Evolutionary conservation across 116 monocot species (phyloP), one percentile per base, ranked within the genome.

Genomic region (Phalaenopsis hybrid): DNA sequence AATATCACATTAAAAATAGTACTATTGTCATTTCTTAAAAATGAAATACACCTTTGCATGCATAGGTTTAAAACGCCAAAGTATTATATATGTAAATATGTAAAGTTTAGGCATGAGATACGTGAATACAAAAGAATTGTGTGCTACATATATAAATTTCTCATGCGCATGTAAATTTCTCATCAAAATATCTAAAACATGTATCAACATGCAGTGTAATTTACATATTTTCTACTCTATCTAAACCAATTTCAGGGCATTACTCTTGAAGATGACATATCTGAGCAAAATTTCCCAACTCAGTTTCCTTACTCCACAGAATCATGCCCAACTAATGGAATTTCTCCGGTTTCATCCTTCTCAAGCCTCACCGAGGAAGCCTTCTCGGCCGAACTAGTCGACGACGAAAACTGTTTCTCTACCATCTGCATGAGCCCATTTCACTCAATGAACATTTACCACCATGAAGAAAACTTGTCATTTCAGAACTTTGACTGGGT

Each of bases 281-380:
- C 78, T 55, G 78, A 84, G 4, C 76, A 76, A 8, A n/a, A 61
- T 15, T 11, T 78, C n/a, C 74, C 82, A 17, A 23, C 44, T 75
- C 63, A 74, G 63, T 77, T 85, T 44, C 77, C 79, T 10, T 65
- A 6, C 83, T 78, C 79, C 75, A 46, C 73, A 45, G 86, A 88
- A 82, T 49, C 81, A 70, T 79, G 76, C 65, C 49, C 50, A 6
- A 55, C 83, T 7, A 76, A 75, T 34, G 79, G 79, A 65, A 61
- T 80, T 7, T 82, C 84, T 79, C 84, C 83, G 17, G 86, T 76
- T 13, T 79, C 80, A 52, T 85, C 83, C 4, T 85, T 81, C 70
- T 34, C 81, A 81, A 83, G 77, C 44, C 79, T 82, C 50, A 31
- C 77, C 37, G 85, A 82, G 43, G 89, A 85, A 18, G 59, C 75